A percentile compares a stretch with the other conserved stretches of the same genome.
These are phyloP conservation scores for Sphagnum fallax DNA, from an alignment of 228 moss, liverwort and hornwort species.

Conservation along the genomic window DNA sequence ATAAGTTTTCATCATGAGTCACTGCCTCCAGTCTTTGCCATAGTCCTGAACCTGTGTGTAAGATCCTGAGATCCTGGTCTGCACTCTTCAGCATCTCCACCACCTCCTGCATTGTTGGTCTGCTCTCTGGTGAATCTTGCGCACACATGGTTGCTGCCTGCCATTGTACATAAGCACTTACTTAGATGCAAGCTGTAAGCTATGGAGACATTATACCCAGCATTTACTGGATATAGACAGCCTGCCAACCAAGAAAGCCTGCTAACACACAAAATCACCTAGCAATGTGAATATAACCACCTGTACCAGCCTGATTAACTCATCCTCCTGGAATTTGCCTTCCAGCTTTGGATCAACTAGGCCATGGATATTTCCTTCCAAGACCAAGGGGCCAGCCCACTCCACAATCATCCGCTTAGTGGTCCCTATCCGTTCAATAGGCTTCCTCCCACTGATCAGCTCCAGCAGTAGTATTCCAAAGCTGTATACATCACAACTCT, in stretches of 20 bases:
- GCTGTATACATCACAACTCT: slow-evolving; percentile 97
- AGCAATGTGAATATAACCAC: slow-evolving; percentile 2
- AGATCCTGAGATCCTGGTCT: slow-evolving; percentile 4
- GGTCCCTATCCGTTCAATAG: slow-evolving; percentile 65
- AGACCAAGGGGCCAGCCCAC: slow-evolving; percentile 83
- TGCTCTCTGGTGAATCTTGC: slow-evolving; percentile 71
- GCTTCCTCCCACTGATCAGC: slow-evolving; percentile 91
- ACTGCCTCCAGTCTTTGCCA: slow-evolving; percentile 54
- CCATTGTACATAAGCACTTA: background rate
- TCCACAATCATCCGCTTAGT: slow-evolving; percentile 81
- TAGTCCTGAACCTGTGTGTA: slow-evolving; percentile 11
- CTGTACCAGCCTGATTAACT: slow-evolving; percentile 69
- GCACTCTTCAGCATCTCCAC: slow-evolving; percentile 75
- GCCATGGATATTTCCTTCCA: slow-evolving; percentile 58
- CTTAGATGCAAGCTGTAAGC: background rate
- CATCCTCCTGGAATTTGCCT: slow-evolving; percentile 61
- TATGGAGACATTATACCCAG: background rate
- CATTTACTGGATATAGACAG: background rate
- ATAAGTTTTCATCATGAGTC: slow-evolving; percentile 55
- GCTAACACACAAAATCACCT: background rate
- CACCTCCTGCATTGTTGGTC: slow-evolving; percentile 91
- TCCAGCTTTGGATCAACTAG: slow-evolving; percentile 76
- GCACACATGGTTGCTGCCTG: slow-evolving; percentile 92
- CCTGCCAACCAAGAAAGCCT: background rate
- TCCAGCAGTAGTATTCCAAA: slow-evolving; percentile 92